Evolutionary conservation across 139 green algal species (phyloP).

Genomic region (Chlamydomonas sp.): DNA sequence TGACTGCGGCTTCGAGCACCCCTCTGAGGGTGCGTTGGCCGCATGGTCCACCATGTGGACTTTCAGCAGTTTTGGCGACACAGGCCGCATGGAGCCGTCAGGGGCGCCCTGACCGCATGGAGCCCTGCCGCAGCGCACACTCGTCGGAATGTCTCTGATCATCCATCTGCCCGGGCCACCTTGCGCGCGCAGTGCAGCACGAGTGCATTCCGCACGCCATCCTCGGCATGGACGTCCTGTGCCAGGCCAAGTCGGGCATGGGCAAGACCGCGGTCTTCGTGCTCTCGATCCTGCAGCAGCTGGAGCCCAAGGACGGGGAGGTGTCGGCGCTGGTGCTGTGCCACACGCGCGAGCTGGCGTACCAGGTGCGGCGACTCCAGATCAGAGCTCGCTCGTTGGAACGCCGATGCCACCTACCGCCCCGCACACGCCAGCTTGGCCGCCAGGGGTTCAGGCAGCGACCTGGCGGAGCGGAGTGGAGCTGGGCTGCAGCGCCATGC

Average conservation of each 20-base stretch:
- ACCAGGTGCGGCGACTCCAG: constrained; percentile 51
- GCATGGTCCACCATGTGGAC: too few relatives aligned
- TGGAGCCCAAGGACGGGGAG: constrained; percentile 65
- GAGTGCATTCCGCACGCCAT: constrained; percentile 98
- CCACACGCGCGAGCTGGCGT: constrained; percentile 98
- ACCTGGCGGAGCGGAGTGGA: too few relatives aligned
- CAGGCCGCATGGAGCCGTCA: too few relatives aligned
- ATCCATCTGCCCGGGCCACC: too few relatives aligned
- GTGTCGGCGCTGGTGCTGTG: constrained; percentile 86
- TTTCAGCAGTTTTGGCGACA: too few relatives aligned
- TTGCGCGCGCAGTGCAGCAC: constrained; percentile 84
- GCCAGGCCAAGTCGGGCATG: constrained; percentile 99
- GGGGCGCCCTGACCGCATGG: too few relatives aligned
- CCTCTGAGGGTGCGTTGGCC: constrained; percentile 91
- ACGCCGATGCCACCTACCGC: too few relatives aligned
- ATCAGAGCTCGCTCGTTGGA: too few relatives aligned
- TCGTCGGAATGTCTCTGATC: too few relatives aligned
- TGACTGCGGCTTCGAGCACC: constrained; percentile 98
- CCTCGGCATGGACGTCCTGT: constrained; percentile 95
- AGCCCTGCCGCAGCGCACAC: neutral
- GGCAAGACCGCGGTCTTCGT: constrained; percentile 99
- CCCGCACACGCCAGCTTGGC: too few relatives aligned
- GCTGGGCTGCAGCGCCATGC: too few relatives aligned
- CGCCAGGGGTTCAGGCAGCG: too few relatives aligned
- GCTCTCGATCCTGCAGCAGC: constrained; percentile 94